These are phyloP conservation scores for Daldinia vernicosa DNA, from an alignment of 495 filamentous ascomycete species.

Conservation along the genomic window DNA sequence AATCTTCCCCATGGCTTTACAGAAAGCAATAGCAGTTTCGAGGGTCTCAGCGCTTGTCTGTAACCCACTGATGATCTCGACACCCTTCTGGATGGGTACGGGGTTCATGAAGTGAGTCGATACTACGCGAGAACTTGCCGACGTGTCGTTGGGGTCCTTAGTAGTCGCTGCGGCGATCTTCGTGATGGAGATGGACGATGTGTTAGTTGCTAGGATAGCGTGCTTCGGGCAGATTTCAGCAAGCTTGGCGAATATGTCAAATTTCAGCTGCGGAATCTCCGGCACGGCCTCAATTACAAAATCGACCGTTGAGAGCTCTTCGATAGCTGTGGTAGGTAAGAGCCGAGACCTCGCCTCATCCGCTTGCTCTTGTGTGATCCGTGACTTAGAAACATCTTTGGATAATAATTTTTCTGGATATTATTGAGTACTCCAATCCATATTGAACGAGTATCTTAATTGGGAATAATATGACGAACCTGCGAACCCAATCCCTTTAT, in stretches of 20 bases:
- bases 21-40: conserved; percentile 84
- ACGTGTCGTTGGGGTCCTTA: conserved; percentile 76
- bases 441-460: not conserved
- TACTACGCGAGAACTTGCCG: conserved; percentile 86
- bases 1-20: conserved; percentile 92
- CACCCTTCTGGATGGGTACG: conserved; percentile 94
- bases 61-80: conserved; percentile 94
- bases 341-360: conserved; percentile 74
- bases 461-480: conserved; percentile 56
- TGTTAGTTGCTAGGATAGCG: conserved; percentile 95
- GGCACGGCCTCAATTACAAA: conserved; percentile 98
- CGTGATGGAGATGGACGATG: conserved; percentile 96
- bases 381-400: conserved; percentile 87
- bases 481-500: conserved; percentile 92
- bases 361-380: conserved; percentile 80
- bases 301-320: conserved; percentile 84
- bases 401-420: conserved; percentile 83
- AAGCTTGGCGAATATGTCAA: conserved; percentile 83
- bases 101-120: conserved; percentile 99
- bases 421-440: conserved; percentile 27
- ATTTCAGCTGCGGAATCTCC: conserved; percentile 88
- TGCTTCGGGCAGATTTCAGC: conserved; percentile 86
- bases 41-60: conserved; percentile 87
- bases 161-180: conserved; percentile 89
- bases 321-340: conserved; percentile 73